A percentile compares a stretch with the other conserved stretches of the same genome.
Evolutionary conservation across 768 basidiomycete species (phyloP).

Genomic region (Trametes meyenii): DNA sequence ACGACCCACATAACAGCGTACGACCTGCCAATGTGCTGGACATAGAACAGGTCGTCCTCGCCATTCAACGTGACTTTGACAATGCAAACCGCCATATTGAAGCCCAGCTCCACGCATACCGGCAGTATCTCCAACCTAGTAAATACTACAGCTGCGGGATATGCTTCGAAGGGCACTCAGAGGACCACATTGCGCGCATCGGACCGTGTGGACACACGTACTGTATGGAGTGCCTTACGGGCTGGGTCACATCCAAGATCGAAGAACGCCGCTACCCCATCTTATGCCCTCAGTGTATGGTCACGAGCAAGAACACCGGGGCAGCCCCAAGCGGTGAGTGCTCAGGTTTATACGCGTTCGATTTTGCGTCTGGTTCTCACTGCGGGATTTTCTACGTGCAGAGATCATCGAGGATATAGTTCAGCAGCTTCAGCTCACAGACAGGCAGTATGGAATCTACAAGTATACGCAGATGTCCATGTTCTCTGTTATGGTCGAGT

Average conservation of each 20-base stretch:
- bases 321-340: conserved; percentile 35
- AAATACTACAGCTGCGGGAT: conserved; percentile 54
- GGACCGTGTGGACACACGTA: conserved; percentile 52
- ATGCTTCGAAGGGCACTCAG: conserved; percentile 53
- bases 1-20: too few relatives aligned
- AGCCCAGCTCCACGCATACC: conserved; percentile 36
- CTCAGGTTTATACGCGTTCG: not conserved
- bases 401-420: conserved; percentile 44
- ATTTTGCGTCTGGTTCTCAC: not conserved
- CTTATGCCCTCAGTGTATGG: conserved; percentile 58
- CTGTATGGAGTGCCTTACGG: conserved; percentile 55
- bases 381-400: conserved; percentile 22
- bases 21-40: too few relatives aligned
- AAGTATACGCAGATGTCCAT: conserved; percentile 50
- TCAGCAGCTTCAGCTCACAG: conserved; percentile 47
- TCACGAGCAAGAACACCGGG: conserved; percentile 25
- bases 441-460: conserved; percentile 44
- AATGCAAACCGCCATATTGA: conserved; percentile 44
- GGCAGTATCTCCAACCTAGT: conserved; percentile 36
- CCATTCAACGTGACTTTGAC: conserved; percentile 43
- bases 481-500: conserved; percentile 48
- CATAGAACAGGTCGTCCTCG: conserved; percentile 24
- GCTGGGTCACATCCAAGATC: conserved; percentile 49
- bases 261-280: conserved; percentile 60
- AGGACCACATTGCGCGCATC: conserved; percentile 46